Conservation (phyloP, 2,329 filamentous ascomycete species). For the Sporothrix mexicana region DNA sequence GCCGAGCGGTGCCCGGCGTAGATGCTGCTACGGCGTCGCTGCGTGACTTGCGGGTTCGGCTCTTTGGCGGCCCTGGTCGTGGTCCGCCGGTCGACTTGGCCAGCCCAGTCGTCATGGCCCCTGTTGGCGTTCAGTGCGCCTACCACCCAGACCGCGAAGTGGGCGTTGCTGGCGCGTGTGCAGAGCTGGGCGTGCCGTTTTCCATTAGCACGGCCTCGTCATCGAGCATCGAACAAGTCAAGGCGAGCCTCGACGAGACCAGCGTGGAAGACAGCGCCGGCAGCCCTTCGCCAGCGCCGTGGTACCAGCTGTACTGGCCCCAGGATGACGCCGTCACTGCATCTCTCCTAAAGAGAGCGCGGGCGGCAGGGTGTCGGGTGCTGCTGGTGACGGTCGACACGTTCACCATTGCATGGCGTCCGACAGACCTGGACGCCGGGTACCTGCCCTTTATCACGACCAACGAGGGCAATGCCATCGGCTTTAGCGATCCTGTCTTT, state of each 20-base stretch:
- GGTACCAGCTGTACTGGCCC: slow-evolving; percentile 81
- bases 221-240: slow-evolving; percentile 70
- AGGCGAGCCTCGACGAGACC: slow-evolving; percentile 55
- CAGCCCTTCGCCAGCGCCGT: slow-evolving; percentile 43
- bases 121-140: slow-evolving; percentile 71
- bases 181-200: slow-evolving; percentile 66
- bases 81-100: slow-evolving; percentile 37
- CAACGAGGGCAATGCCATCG: slow-evolving; percentile 64
- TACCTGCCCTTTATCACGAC: slow-evolving; percentile 58
- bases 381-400: slow-evolving; percentile 77
- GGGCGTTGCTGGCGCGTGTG: slow-evolving; percentile 67
- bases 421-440: slow-evolving; percentile 67
- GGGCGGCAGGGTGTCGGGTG: slow-evolving; percentile 65
- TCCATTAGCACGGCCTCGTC: slow-evolving; percentile 70
- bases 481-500: slow-evolving; percentile 72
- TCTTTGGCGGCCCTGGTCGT: slow-evolving; percentile 52
- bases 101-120: slow-evolving; percentile 67
- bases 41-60: slow-evolving; percentile 56
- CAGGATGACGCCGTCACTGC: slow-evolving; percentile 67
- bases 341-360: slow-evolving; percentile 66
- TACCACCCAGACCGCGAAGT: slow-evolving; percentile 70
- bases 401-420: slow-evolving; percentile 71
- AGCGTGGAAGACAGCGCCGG: background rate
- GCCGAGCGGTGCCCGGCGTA: background rate
- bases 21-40: slow-evolving; percentile 40